Base-by-base conservation (phyloP, 75 land plant genomes). In the Pinus taeda region DNA sequence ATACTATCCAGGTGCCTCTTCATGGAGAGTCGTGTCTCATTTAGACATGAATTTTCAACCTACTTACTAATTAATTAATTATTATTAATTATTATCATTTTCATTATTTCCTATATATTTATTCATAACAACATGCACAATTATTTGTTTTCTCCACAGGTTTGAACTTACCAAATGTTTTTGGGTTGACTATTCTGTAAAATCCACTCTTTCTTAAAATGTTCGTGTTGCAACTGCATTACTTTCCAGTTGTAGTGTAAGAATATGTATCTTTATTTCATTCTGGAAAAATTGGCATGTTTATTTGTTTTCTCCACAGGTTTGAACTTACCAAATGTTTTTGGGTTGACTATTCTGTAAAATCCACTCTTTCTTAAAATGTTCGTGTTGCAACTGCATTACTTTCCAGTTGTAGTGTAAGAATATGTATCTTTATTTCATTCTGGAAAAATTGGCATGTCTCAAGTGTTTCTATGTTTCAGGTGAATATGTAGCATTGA, bases 401-500 rank as follows among this genome's bases (percentile, higher is more conserved):
- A 57, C 20, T 74, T 24, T 18, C 36, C 20, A 26, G 12, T 56
- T 74, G 8, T 74, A 15, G 64, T 24, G 11, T 55, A 53, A 29
- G 29, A 14, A 74, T 9, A 9, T 3, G 18, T 30, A 55, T 74
- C 6, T 74, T 17, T 74, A 53, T 74, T 30, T 72, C 57, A 11
- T 72, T 55, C 42, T 29, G 12, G 30, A 49, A 11, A 17, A 57
- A 7, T 49, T 53, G 64, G 58, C 33, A 22, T 29, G 33, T 24
- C n/a, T n/a, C n/a, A n/a, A n/a, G 17, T 56, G 22, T 29, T 78
- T 0, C 17, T 29, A 22, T 15, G 22, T 79, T 60, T n/a, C 85
- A 97, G 99, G 99, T 45, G 99, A 97, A 82, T 97, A 89, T 85
- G 76, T 91, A 57, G 99, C 95, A 20, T 89, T 97, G 14, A 97